Conservation (phyloP, 2,329 filamentous ascomycete species). For the Aspergillus arachidicola region DNA sequence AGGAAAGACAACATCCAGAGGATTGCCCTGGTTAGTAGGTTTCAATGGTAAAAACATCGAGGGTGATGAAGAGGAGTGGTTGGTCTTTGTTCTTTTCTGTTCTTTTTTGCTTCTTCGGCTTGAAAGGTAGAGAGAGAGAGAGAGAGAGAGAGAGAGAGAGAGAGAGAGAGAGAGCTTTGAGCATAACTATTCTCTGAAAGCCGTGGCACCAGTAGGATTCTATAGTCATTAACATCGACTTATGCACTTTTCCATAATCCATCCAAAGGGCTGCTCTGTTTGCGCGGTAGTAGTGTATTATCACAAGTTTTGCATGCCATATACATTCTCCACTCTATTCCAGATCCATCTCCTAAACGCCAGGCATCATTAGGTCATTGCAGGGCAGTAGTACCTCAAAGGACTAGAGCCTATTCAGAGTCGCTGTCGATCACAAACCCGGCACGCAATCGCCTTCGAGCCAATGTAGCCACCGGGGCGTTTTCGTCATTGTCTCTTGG, state of each 20-base stretch:
- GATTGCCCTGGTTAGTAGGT: no score
- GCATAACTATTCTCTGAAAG: no score
- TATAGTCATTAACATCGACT: neutral
- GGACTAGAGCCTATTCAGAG: slow-evolving; percentile 37
- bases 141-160: no score
- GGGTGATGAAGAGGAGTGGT: no score
- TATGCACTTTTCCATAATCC: neutral
- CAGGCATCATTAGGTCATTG: slow-evolving; percentile 36
- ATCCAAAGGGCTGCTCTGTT: neutral
- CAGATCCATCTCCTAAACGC: slow-evolving; percentile 12
- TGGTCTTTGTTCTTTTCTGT: no score
- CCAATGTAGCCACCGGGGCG: slow-evolving; percentile 27
- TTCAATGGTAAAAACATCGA: no score
- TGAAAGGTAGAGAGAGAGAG: no score
- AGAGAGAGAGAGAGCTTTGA: no score
- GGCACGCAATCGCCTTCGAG: slow-evolving; percentile 39
- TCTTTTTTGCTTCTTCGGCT: no score
- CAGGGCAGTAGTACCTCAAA: neutral
- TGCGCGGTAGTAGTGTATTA: neutral
- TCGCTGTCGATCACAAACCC: slow-evolving; percentile 49
- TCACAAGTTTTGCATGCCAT: neutral
- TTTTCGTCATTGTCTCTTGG: slow-evolving; percentile 36
- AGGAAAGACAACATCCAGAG: no score
- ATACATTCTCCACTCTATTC: no score
- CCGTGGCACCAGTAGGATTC: no score